A percentile compares a stretch with the other conserved stretches of the same genome.
Conservation (phyloP, 768 basidiomycete genomes). For the Royoungia palumana region DNA sequence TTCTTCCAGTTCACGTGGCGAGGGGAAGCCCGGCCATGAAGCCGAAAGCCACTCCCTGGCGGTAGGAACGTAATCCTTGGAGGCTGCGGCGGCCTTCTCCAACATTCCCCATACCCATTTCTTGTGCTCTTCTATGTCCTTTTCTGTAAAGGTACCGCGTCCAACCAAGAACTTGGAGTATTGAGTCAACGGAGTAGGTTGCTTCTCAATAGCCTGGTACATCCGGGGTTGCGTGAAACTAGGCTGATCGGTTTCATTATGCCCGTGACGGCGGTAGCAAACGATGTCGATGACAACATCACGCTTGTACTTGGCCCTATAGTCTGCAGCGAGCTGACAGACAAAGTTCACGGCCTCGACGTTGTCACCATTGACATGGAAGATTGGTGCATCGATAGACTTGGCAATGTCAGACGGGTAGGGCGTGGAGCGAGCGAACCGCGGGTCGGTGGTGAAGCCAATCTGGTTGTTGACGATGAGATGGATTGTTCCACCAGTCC, state of each 20-base stretch:
- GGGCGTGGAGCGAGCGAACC: slow-evolving; percentile 95
- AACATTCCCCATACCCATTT: slow-evolving; percentile 99
- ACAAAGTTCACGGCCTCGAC: slow-evolving; percentile 98
- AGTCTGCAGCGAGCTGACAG: slow-evolving; percentile 96
- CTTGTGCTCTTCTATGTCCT: slow-evolving; percentile 97
- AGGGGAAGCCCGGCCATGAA: slow-evolving; percentile 98
- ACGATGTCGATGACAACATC: slow-evolving; percentile 99
- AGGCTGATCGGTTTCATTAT: slow-evolving; percentile 99
- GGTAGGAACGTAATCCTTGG: slow-evolving; percentile 94
- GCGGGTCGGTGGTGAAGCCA: slow-evolving; percentile 98
- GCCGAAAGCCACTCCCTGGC: slow-evolving; percentile 97
- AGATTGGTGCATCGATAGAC: slow-evolving; percentile 96
- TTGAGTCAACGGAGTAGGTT: slow-evolving; percentile 86
- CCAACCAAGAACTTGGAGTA: slow-evolving; percentile 90
- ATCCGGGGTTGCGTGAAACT: slow-evolving; percentile 98
- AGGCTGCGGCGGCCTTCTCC: slow-evolving; percentile 89
- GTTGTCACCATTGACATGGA: slow-evolving; percentile 99
- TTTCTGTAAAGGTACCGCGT: slow-evolving; percentile 91
- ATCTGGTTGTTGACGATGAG: slow-evolving; percentile 99
- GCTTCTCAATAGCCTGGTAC: slow-evolving; percentile 95
- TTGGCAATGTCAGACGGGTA: slow-evolving; percentile 99
- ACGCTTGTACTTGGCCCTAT: slow-evolving; percentile 97
- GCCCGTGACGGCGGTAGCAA: slow-evolving; percentile 98
- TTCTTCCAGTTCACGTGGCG: slow-evolving; percentile 92
- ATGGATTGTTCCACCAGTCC: slow-evolving; percentile 97